Evolutionary conservation across 176 grass and related monocot species (phyloP), one percentile per base, ranked within the genome.

Genomic region (Carex cristatella): DNA sequence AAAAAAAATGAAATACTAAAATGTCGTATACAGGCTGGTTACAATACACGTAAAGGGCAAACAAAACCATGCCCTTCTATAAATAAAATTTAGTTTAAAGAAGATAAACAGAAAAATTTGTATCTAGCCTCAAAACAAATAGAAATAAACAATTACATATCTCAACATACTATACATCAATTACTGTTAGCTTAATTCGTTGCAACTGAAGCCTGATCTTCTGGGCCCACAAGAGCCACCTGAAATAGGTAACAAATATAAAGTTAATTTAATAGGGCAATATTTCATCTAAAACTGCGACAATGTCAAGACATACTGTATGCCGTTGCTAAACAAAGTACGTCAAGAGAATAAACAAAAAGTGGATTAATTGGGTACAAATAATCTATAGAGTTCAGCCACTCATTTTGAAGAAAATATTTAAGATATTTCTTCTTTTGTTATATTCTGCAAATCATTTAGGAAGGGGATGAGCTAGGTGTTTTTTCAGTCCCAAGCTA

Each of bases 211-310:
- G 86, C 46, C 79, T 87, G 84, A 83, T 92, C 92, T 42, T 87
- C 88, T 81, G 94, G 92, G 32, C 94, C 94, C 81, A 79, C 35
- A 61, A 97, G 92, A 40, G 78, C 8, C n/a, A 97, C 63, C 94
- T 98, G 91, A 66, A 85, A 70, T 51, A 9, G 57, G 42, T 8
- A 84, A 14, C 18, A 27, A 23, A 46, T 37, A 30, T 44, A 35
- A 30, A 54, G 1, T 7, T 15, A 40, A 40, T 40, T 40, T 40
- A 40, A 40, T 40, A 40, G 0, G 38, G 38, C 38, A 40, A 40
- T 4, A 40, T 5, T 40, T 40, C 38, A 40, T 40, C 38, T 0
- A 4, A 40, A 40, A 40, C 38, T 40, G 38, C 4, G 4, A 40
- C 38, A 40, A 40, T 40, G 38, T 40, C 38, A 40, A 40, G 38